Evolutionary conservation across 1,139 yeast genomes (phyloP), one percentile per base, ranked within the genome.

Genomic region (Candida pseudoviswanathii): DNA sequence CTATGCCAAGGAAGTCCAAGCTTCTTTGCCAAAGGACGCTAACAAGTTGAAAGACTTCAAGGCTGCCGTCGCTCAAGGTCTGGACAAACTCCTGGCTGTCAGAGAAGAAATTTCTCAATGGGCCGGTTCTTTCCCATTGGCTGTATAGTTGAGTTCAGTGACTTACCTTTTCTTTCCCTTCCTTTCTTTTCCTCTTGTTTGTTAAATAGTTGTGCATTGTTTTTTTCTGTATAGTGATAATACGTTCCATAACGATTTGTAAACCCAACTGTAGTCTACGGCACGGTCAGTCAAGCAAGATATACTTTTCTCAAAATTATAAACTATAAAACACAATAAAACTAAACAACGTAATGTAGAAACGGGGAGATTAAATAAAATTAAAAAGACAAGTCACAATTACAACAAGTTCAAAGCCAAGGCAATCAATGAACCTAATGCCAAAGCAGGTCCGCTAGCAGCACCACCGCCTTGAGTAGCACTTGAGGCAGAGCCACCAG

Each of bases 21-120:
- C 77, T 47, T 77, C 75, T 59, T 81, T 89, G 63, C 95, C 96
- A 60, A 81, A 82, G 73, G 92, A 88, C 52, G 96, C 95, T 53
- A 91, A 92, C 78, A 91, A 86, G 77, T 83, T 94, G 69, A 92
- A 89, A 75, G 98, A 94, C 69, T 94, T 90, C 84, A 91, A 91
- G 77, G 83, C 84, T 59, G 84, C 82, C 67, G 83, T 90, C 54
- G 80, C 81, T 58, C 87, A 87, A 58, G 81, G 85, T 54, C 84
- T 80, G 47, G 92, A 85, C 64, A 69, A 70, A 56, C 76, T 91
- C 65, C 73, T 75, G 54, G 72, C 76, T 45, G 79, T 87, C 62
- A 90, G 89, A 78, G 71, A 77, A 51, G 98, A 94, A 73, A 87
- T 94, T 58, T 80, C 85, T 62, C 80, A 80, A 59, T 94, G 98